A percentile compares a stretch with the other conserved stretches of the same genome.
These are phyloP conservation scores for Talaromyces sp. DNA, from an alignment of 2,329 filamentous ascomycete genomes.

Conservation along the genomic window DNA sequence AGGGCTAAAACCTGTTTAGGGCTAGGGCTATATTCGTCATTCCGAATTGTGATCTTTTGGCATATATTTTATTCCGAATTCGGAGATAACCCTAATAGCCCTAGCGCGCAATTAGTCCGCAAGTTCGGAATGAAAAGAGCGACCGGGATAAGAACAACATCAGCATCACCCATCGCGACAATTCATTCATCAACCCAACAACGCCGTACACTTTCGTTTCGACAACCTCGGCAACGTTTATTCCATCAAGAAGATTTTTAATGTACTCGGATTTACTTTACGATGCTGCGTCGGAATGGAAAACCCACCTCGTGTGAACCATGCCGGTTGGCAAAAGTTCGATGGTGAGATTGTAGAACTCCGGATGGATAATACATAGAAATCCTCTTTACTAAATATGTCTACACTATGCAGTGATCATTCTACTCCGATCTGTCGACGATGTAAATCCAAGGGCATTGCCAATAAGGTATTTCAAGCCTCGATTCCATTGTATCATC, in stretches of 20 bases:
- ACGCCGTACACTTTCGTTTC: background rate
- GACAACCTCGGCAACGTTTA: background rate
- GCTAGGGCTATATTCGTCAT: background rate
- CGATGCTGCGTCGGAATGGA: conserved; percentile 34
- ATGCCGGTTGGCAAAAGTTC: conserved; percentile 36
- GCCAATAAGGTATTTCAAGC: background rate
- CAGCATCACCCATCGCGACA: background rate
- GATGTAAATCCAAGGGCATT: conserved; percentile 9
- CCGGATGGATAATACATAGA: background rate
- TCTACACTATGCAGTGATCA: conserved; percentile 24
- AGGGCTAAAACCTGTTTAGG: background rate
- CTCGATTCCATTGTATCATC: background rate
- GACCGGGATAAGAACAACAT: background rate
- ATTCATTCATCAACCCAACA: background rate
- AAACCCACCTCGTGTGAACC: conserved; percentile 37
- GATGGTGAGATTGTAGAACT: conserved; percentile 21
- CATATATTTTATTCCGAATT: conserved; percentile 4
- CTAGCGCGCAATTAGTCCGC: background rate
- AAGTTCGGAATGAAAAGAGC: background rate
- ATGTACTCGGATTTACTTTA: background rate
- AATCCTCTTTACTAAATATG: background rate
- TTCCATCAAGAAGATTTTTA: background rate
- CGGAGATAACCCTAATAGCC: background rate
- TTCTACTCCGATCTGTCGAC: conserved; percentile 27
- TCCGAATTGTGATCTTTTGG: background rate